phyloP scores from a whole-genome alignment of 352 stramenopile genomes.

The Pythium dissotocum region DNA sequence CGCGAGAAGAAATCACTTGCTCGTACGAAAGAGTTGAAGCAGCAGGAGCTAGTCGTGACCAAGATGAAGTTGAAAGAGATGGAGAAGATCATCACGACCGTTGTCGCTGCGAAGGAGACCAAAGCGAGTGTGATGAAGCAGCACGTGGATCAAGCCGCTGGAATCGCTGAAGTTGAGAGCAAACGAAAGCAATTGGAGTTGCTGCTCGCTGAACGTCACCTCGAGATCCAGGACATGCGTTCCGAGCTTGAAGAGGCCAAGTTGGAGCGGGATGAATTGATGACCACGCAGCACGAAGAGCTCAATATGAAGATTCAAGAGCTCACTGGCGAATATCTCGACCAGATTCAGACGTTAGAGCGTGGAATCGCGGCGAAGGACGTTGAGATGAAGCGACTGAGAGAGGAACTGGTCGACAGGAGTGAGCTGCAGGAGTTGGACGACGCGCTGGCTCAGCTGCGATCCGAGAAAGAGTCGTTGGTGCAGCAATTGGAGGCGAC shows the following conservation, averaged over 20 bases:
- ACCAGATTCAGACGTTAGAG: slow-evolving; percentile 47
- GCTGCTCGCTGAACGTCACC: slow-evolving; percentile 47
- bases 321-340: slow-evolving; percentile 50
- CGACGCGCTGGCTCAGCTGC: slow-evolving; percentile 38
- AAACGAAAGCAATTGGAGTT: slow-evolving; percentile 55
- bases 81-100: slow-evolving; percentile 40
- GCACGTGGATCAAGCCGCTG: not conserved
- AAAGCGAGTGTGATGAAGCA: not conserved
- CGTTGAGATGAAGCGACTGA: slow-evolving; percentile 39
- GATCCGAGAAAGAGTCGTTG: slow-evolving; percentile 56
- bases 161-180: slow-evolving; percentile 22
- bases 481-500: slow-evolving; percentile 40
- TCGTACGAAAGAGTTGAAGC: slow-evolving; percentile 58
- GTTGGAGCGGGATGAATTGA: slow-evolving; percentile 1
- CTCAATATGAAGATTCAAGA: slow-evolving; percentile 45
- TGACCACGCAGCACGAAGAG: slow-evolving; percentile 35
- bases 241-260: slow-evolving; percentile 50
- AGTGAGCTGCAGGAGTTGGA: slow-evolving; percentile 50
- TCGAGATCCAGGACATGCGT: slow-evolving; percentile 59
- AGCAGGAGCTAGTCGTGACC: slow-evolving; percentile 60
- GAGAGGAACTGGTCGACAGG: slow-evolving; percentile 48
- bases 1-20: slow-evolving; percentile 51
- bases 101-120: not conserved
- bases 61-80: slow-evolving; percentile 67
- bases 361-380: slow-evolving; percentile 49